Evolutionary conservation across 2,329 filamentous ascomycete genomes (phyloP), one percentile per base, ranked within the genome.

Genomic region (Ramichloridium luteum): DNA sequence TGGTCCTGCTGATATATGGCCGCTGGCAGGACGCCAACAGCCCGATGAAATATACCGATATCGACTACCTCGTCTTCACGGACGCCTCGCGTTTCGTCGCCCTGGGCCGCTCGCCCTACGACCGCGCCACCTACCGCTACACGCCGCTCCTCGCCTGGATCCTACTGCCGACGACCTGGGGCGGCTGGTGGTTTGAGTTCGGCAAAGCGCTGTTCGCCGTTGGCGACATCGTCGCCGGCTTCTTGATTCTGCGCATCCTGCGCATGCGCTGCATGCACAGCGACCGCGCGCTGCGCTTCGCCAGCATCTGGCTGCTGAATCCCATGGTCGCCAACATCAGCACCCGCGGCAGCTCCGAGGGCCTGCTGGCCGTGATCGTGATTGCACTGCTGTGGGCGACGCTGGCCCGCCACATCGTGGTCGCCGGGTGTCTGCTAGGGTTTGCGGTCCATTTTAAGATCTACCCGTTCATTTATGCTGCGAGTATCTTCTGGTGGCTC

Each of bases 321-420:
- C 90, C 90, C 0, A 96, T 98, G 86, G 90, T 96, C 6, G 90
- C 90, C 0, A 84, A 85, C 22, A 98, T 98, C 49, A 93, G 84
- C 58, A 96, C 90, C 9, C 68, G 90, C 29, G 90, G 90, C 10
- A 94, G 86, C 59, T 90, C 85, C 0, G 90, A 98, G 58, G 90
- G 90, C 0, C 54, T 98, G 9, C 59, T 98, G 5, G 85, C 83
- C 11, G 83, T 88, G 1, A 67, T 94, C 53, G 83, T 93, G 4
- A 74, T 84, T 39, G 80, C 74, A 1, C 56, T 96, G 20, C 59
- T 98, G 8, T 96, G 83, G 81, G 81, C 86, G 0, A 78, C 81
- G 1, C 61, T 85, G 41, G 64, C 70, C 31, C 67, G 66, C 30
- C 64, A 64, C n/a, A 61, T 80, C 12, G 49, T 58, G 1, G 53